Base-by-base conservation (phyloP, 768 basidiomycete species). In the Collybia nuda region DNA sequence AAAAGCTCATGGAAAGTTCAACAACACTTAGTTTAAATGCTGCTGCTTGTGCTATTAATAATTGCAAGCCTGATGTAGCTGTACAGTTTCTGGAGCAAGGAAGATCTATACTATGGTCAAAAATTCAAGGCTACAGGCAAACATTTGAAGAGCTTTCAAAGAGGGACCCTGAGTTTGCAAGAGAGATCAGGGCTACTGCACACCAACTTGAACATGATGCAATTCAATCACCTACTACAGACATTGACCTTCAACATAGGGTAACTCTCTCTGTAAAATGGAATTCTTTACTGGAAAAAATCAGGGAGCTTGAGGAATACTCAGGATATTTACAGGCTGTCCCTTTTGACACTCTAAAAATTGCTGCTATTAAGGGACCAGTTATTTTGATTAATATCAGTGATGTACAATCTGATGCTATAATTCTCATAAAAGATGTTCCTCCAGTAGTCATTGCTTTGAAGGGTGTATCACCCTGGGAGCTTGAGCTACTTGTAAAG, bases 21-120 rank as follows among this genome's bases (percentile, higher is more conserved):
- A 40, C 26, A 17, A 28, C 18, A 7, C 40, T 55, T 4, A 43
- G 40, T 17, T 40, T 17, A 15, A 45, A 56, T 43, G 51, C 32
- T 23, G 51, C 51, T 3, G 35, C 51, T 6, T 28, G 14, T 14
- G 55, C 55, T 3, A 44, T 52, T 17, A 24, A 23, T 9, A 12
- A 7, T n/a, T 43, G 47, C 1, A 35, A 50, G 3, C 7, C 47
- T n/a, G 46, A 42, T 12, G 3, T 22, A 24, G 29, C 45, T 15
- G 36, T 46, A 2, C 51, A 56, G 28, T 28, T 56, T 7, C 42
- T 56, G 6, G 67, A 67, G 40, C 64, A 69, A 23, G 66, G 67
- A 2, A 59, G 65, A 5, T 57, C 62, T 2, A 26, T 68, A 3
- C 21, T 68, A 26, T 68, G 67, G 67, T 58, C 67, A 0, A 60